Conservation (phyloP, 108 stramenopile genomes). For the Skeletonema grethae region DNA sequence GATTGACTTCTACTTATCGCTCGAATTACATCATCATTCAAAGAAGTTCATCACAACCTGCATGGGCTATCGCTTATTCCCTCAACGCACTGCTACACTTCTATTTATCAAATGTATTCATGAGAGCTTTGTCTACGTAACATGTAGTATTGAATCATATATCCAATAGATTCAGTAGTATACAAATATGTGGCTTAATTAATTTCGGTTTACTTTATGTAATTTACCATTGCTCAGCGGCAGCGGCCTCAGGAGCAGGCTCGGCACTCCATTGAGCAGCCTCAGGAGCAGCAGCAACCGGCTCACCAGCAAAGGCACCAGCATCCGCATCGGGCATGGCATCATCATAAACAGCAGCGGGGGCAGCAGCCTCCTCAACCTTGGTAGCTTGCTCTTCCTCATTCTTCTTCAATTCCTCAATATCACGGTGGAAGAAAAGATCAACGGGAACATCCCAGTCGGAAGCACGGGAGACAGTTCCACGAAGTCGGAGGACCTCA, state of each 20-base stretch:
- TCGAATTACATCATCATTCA: too few relatives aligned
- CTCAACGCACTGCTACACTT: too few relatives aligned
- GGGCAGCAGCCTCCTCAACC: conserved; percentile 79
- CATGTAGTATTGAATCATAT: too few relatives aligned
- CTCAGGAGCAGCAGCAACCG: background rate
- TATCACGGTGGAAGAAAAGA: conserved; percentile 99
- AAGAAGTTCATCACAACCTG: too few relatives aligned
- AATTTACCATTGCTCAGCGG: conserved; percentile 9
- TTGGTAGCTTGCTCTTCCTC: conserved; percentile 95
- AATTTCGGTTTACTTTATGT: conserved; percentile 2
- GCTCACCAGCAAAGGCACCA: conserved; percentile 6
- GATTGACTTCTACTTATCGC: too few relatives aligned
- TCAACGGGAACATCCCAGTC: conserved; percentile 99
- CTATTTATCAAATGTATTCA: too few relatives aligned
- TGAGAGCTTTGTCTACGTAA: too few relatives aligned
- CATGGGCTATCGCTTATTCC: too few relatives aligned
- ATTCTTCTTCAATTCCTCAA: conserved; percentile 98
- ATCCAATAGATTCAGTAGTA: too few relatives aligned
- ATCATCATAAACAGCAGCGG: conserved; percentile 64
- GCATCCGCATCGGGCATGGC: conserved; percentile 32
- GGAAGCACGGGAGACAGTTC: conserved; percentile 86
- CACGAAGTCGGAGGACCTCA: conserved; percentile 97
- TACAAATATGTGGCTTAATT: background rate
- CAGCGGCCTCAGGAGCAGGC: background rate
- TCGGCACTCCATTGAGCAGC: conserved; percentile 3